Percentiles rank a stretch among this genome's conserved stretches.
Evolutionary conservation across 2,329 filamentous ascomycete species (phyloP).

Genomic region (Cadophora luteo-olivacea): DNA sequence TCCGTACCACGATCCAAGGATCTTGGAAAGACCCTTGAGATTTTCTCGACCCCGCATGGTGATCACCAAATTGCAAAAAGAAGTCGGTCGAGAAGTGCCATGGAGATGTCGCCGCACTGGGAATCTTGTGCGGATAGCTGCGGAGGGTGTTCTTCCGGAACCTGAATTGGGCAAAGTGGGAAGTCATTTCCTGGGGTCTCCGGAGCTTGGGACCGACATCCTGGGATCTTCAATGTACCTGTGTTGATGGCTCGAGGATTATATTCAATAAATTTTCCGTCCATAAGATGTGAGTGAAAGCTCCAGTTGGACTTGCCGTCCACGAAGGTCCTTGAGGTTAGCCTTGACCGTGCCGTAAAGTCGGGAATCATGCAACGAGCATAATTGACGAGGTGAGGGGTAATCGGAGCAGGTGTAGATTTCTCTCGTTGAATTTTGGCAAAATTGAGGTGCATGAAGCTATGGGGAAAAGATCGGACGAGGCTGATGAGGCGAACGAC

Average conservation of each 20-base stretch:
- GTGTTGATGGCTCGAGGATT: background rate
- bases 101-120: slow-evolving; percentile 2
- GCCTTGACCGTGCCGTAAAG: background rate
- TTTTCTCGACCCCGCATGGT: background rate
- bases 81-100: background rate
- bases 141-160: slow-evolving; percentile 10
- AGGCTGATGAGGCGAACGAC: background rate
- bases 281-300: background rate
- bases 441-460: background rate
- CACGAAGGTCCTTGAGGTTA: background rate
- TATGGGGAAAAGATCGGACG: background rate
- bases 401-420: background rate
- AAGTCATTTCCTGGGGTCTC: background rate
- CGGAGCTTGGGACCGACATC: slow-evolving; percentile 11
- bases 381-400: background rate
- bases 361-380: background rate
- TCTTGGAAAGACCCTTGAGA: slow-evolving; percentile 8
- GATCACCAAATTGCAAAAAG: slow-evolving; percentile 5
- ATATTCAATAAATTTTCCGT: background rate
- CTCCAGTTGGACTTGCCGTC: background rate
- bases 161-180: slow-evolving; percentile 5
- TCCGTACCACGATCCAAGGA: background rate
- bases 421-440: background rate
- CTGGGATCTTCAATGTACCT: background rate
- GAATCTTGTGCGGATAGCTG: slow-evolving; percentile 5